A percentile compares a stretch with the other conserved stretches of the same genome.
phyloP scores from a whole-genome alignment of 2,329 filamentous ascomycete genomes.

The Ilyonectria robusta region DNA sequence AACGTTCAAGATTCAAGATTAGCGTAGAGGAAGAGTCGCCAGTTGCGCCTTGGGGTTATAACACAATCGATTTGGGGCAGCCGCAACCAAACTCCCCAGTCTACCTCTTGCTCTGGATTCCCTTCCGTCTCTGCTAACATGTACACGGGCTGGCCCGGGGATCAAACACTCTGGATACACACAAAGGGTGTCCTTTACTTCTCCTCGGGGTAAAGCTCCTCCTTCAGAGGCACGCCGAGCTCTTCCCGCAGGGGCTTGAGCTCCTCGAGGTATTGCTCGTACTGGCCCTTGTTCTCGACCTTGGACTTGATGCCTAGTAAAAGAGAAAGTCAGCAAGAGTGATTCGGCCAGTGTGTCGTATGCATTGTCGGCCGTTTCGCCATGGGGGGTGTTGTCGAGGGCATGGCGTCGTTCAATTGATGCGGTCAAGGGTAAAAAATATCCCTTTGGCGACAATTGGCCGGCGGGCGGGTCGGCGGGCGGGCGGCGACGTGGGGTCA shows the following conservation, averaged over 20 bases:
- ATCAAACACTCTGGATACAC: conserved; percentile 37
- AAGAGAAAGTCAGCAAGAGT: conserved; percentile 37
- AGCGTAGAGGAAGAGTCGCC: conserved; percentile 41
- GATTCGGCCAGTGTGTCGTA: conserved; percentile 4
- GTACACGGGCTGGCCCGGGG: conserved; percentile 52
- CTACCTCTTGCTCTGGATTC: conserved; percentile 49
- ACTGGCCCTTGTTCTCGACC: conserved; percentile 98
- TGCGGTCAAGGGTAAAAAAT: conserved; percentile 13
- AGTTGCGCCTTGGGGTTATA: conserved; percentile 46
- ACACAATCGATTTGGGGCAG: conserved; percentile 52
- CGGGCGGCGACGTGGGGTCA: conserved; percentile 27
- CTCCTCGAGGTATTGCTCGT: conserved; percentile 95
- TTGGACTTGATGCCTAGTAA: conserved; percentile 95
- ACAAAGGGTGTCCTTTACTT: conserved; percentile 55
- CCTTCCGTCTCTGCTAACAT: conserved; percentile 52
- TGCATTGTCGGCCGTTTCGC: conserved; percentile 14
- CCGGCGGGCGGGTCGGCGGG: conserved; percentile 29
- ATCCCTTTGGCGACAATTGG: conserved; percentile 15
- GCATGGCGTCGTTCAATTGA: conserved; percentile 29
- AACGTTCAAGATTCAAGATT: conserved; percentile 42
- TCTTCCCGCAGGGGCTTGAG: conserved; percentile 94
- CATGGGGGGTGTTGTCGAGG: conserved; percentile 12
- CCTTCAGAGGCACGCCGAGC: conserved; percentile 91
- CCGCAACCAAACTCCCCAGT: conserved; percentile 49
- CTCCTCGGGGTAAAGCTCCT: conserved; percentile 87